A percentile compares a stretch with the other conserved stretches of the same genome.
Conservation (phyloP, 805 yeast species). For the Yarrowia porcina region DNA sequence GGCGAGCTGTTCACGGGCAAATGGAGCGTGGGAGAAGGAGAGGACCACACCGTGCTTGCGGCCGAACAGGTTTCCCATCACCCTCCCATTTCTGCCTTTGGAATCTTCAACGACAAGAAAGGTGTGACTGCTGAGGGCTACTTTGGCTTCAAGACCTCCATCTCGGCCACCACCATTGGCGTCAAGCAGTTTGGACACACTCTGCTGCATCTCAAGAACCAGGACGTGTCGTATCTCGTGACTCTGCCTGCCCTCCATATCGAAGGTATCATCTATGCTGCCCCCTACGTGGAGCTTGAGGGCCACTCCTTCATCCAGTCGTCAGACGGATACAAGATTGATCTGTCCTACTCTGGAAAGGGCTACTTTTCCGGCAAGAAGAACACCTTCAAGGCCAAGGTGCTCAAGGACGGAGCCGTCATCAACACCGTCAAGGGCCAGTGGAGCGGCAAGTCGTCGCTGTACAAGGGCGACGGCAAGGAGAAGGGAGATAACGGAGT, state of each 20-base stretch:
- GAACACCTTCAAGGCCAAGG: conserved; percentile 83
- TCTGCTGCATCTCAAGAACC: conserved; percentile 49
- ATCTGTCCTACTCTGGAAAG: conserved; percentile 80
- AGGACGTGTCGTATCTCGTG: conserved; percentile 62
- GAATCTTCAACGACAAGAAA: conserved; percentile 69
- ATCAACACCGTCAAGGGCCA: conserved; percentile 82
- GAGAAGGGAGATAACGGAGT: conserved; percentile 28
- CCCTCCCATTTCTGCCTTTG: conserved; percentile 95
- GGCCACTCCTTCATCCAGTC: conserved; percentile 82
- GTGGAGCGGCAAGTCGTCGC: conserved; percentile 75
- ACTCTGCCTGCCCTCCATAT: conserved; percentile 95
- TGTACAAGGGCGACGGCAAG: conserved; percentile 54
- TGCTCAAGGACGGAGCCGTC: conserved; percentile 59
- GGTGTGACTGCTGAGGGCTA: conserved; percentile 77
- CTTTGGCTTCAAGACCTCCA: conserved; percentile 81
- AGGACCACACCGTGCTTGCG: conserved; percentile 56
- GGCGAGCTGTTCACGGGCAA: conserved; percentile 93
- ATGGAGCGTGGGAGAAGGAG: conserved; percentile 72
- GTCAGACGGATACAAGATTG: conserved; percentile 69
- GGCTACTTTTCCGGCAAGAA: conserved; percentile 96
- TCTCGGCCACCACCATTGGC: conserved; percentile 69
- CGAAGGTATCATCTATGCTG: conserved; percentile 85
- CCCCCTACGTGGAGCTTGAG: conserved; percentile 93
- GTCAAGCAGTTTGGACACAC: conserved; percentile 96
- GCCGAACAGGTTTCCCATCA: conserved; percentile 97